Evolutionary conservation across 2,329 filamentous ascomycete genomes (phyloP), one percentile per base, ranked within the genome.

Genomic region (Aspergillus brasiliensis): DNA sequence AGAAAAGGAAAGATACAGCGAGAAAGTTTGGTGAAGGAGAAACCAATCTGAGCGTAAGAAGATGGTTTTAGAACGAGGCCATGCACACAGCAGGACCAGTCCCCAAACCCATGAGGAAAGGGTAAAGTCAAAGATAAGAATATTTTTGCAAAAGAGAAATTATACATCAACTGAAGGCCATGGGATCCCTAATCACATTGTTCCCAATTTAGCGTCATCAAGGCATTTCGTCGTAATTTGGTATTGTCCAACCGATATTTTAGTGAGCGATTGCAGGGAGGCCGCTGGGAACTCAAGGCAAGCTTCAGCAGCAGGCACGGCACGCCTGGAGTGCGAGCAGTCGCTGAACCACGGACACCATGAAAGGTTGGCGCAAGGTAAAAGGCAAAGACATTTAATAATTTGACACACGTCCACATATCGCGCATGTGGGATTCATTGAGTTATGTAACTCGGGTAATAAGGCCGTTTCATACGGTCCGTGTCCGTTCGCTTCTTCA

Each of bases 401-500:
- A 38, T 51, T 34, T 37, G 53, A 38, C 11, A 38, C 8, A 38
- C 46, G 28, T 42, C 44, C 44, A 51, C 44, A n/a, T 49, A 48
- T 52, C 46, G 48, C 31, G 57, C 48, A 21, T 53, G 58, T 40
- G 47, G 49, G 37, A 42, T 11, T 65, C 63, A 71, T 67, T 71
- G 71, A 61, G 66, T 68, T 59, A 73, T 68, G 51, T 73, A 71
- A 58, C 65, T 68, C 40, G 67, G 68, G 59, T 73, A 72, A 55
- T 74, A 74, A 25, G 69, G 68, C 60, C 65, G 69, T 61, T 76
- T 75, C 57, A 65, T 65, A 51, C 69, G 72, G 65, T 76, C 73
- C 57, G 66, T 68, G 63, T 73, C 72, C 53, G 74, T 74, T 56
- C 71, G 73, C 63, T 73, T 75, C 64, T 76, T 85, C 81, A 91